Base-by-base conservation (phyloP, 352 stramenopile species). In the Saprolegnia diclina region DNA sequence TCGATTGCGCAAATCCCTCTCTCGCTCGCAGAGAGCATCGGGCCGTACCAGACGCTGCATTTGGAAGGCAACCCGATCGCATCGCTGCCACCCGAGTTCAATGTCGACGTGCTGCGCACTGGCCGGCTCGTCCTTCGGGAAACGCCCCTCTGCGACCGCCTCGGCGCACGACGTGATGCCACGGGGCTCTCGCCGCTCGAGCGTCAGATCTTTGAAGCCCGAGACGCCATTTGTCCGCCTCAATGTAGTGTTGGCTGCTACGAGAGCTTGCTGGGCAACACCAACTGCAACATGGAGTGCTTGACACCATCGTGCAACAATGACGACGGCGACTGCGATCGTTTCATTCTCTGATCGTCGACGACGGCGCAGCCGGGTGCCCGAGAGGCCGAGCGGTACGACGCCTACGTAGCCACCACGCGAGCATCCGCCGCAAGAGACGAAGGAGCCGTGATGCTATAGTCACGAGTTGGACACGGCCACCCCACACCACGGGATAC, bases 61-160 rank as follows among this genome's bases (percentile, higher is more conserved):
- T 26, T 67, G 5, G 62, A 57, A 11, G 62, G 62, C 22, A 67
- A 67, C 22, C 62, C 62, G 16, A 32, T 67, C 18, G 18, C 24
- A 4, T 18, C 45, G 21, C 35, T 67, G 10, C 50, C 62, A n/a
- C 3, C 19, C 1, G 44, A 56, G 10, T 38, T 57, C 1, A 29
- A 67, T 32, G 7, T 67, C 22, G 26, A 3, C 26, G 22, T 67
- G 18, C 40, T 67, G 14, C 11, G 10, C 18, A 48, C n/a, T 2
- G 22, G 21, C 14, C 62, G 62, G 22, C 21, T 67, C 14, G 14
- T 18, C 0, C 38, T 67, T 35, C 26, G 45, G 4, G 24, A 46
- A 6, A 67, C 62, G 18, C 62, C 62, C 0, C 22, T 67, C 7
- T 67, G 62, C 32, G 40, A 14, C 14, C 62, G 62, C 16, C 45